Percentiles rank a stretch among this genome's conserved stretches.
Evolutionary conservation across 495 filamentous ascomycete genomes (phyloP).

Genomic region (Penicillium maclennaniae): DNA sequence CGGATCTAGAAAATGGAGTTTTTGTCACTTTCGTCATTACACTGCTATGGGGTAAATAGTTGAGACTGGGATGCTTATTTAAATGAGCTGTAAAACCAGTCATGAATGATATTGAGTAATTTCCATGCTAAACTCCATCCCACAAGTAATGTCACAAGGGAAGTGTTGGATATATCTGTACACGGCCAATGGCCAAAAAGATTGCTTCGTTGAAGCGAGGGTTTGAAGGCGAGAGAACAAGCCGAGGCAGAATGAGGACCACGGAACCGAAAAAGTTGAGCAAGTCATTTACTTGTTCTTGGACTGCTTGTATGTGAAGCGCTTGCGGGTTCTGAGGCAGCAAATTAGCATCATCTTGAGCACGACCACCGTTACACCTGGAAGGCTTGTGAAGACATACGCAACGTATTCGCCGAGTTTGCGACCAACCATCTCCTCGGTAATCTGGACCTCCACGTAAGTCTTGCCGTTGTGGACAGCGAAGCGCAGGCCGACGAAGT

Average conservation of each 20-base stretch:
- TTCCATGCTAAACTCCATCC: slow-evolving; percentile 27
- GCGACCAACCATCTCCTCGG: slow-evolving; percentile 97
- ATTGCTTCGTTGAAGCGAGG: not conserved
- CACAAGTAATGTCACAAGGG: slow-evolving; percentile 26
- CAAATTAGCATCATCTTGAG: not conserved
- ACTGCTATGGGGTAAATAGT: not conserved
- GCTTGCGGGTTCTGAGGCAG: slow-evolving; percentile 71
- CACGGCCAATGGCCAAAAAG: slow-evolving; percentile 20
- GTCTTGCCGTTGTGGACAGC: slow-evolving; percentile 94
- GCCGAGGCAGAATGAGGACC: not conserved
- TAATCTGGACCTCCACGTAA: slow-evolving; percentile 83
- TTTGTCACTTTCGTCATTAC: slow-evolving; percentile 7
- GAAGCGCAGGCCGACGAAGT: slow-evolving; percentile 91
- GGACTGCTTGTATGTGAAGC: slow-evolving; percentile 73
- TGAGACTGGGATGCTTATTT: not conserved
- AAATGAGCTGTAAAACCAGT: slow-evolving; percentile 1
- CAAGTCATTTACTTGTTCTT: slow-evolving; percentile 61
- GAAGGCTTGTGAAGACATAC: slow-evolving; percentile 51
- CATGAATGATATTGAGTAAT: slow-evolving; percentile 16
- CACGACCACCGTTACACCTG: not conserved
- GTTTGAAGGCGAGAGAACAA: not conserved
- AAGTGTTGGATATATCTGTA: slow-evolving; percentile 29
- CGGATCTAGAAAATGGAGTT: slow-evolving; percentile 25
- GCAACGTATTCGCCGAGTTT: slow-evolving; percentile 93
- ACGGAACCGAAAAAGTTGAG: not conserved